Evolutionary conservation across 441 rosid genomes (phyloP).

Genomic region (Brassica balearica): DNA sequence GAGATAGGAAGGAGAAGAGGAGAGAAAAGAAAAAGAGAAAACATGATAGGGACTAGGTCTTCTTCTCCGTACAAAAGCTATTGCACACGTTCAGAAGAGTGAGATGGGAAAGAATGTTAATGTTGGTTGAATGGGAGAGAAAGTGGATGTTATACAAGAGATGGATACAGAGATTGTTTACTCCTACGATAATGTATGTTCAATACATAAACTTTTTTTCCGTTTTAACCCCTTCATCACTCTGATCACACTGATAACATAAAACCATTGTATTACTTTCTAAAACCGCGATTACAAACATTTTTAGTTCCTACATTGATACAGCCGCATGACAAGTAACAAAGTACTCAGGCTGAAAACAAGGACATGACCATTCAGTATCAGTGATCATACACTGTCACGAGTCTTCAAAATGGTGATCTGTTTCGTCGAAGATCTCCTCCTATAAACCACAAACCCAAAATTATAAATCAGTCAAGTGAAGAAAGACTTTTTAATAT

Average conservation of each 20-base stretch:
- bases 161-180: not conserved
- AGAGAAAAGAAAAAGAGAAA: constrained; percentile 39
- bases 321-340: constrained; percentile 1
- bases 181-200: not conserved
- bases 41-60: constrained; percentile 9
- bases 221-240: not conserved
- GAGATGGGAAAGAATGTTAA: not conserved
- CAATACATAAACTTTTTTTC: not conserved
- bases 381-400: constrained; percentile 43
- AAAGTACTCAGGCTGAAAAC: constrained; percentile 20
- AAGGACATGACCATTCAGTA: constrained; percentile 11
- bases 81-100: not conserved
- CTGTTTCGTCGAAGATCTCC: constrained; percentile 98
- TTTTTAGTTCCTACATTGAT: constrained; percentile 14
- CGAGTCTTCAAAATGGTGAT: constrained; percentile 77
- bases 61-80: not conserved
- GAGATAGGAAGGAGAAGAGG: constrained; percentile 52
- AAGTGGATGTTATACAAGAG: not conserved
- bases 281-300: not conserved
- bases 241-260: not conserved
- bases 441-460: constrained; percentile 55
- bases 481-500: not conserved
- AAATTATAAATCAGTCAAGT: not conserved
- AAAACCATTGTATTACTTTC: not conserved
- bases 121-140: not conserved